Base-by-base conservation (phyloP, 768 basidiomycete genomes). In the Leucosporidium yakuticum region DNA sequence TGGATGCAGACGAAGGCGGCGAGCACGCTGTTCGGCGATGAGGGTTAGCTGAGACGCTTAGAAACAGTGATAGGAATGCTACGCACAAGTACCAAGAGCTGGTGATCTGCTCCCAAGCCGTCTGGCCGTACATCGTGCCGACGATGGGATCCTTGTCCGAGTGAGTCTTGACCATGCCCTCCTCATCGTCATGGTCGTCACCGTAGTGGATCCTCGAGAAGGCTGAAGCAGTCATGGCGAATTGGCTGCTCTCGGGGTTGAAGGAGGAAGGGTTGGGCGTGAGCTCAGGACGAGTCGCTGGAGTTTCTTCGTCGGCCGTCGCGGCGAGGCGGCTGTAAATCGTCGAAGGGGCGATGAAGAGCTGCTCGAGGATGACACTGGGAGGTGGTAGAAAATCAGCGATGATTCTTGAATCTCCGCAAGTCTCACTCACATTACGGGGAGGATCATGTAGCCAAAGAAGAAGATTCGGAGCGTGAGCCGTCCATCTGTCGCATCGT, bases 341-440 rank as follows among this genome's bases (percentile, higher is more conserved):
- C 23, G 31, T 51, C 4, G 64, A 29, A 0, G 80, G 79, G 12
- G 74, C 80, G 57, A 80, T 70, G 20, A 76, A 63, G 48, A 79
- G 60, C 66, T 80, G 79, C 60, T 79, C 73, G 34, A 79, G 56
- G 69, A 80, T 73, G 51, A 80, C 69, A 1, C 78, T 80, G 58
- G 1, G 29, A 19, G 8, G 20, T n/a, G n/a, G n/a, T n/a, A n/a
- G n/a, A n/a, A n/a, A n/a, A 15, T 8, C 39, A 27, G 6, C 7
- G 12, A 27, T 9, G 49, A 34, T 44, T 29, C 14, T 34, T 53
- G 20, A 63, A 61, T 25, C 36, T 25, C 44, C 15, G 48, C 23
- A 27, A 29, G 36, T 14, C 27, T 8, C 25, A 54, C 53, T 25
- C 15, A 54, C 53, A 25, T 31, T 19, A 73, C 66, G 20, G 79